Evolutionary conservation across 495 filamentous ascomycete genomes (phyloP).

Genomic region (Aspergillus homomorphus): DNA sequence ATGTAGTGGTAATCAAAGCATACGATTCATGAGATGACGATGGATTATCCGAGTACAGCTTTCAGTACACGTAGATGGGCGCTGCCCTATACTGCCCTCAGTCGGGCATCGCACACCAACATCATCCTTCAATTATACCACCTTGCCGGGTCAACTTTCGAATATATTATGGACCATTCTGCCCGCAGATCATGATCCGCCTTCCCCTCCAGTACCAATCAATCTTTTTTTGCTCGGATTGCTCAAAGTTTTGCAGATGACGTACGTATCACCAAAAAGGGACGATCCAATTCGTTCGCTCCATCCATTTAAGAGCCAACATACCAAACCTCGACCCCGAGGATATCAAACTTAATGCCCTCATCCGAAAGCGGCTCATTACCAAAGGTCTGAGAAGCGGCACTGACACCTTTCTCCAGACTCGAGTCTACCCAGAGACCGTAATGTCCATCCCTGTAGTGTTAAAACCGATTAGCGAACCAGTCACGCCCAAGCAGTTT

Average conservation of each 20-base stretch:
- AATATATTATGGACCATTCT: conserved; percentile 3
- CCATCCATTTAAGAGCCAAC: conserved; percentile 43
- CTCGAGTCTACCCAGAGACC: conserved; percentile 89
- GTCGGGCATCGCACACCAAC: not conserved
- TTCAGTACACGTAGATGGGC: not conserved
- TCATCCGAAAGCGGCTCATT: conserved; percentile 96
- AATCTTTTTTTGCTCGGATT: not conserved
- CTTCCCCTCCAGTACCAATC: not conserved
- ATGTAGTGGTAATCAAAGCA: conserved; percentile 14
- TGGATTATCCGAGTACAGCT: not conserved
- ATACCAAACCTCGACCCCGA: conserved; percentile 92
- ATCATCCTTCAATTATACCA: not conserved
- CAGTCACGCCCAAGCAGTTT: not conserved
- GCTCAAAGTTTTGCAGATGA: not conserved
- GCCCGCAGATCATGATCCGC: conserved; percentile 2
- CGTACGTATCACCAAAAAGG: not conserved
- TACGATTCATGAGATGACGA: conserved; percentile 11
- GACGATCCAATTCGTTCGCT: not conserved
- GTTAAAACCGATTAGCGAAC: not conserved
- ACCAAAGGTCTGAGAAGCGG: conserved; percentile 82
- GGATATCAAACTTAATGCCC: conserved; percentile 85
- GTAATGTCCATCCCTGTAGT: conserved; percentile 82
- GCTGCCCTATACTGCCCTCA: not conserved
- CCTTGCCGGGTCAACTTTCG: not conserved
- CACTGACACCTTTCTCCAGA: conserved; percentile 82